Base-by-base conservation (phyloP, 2,329 filamentous ascomycete species). In the Ophiostoma piceae region DNA sequence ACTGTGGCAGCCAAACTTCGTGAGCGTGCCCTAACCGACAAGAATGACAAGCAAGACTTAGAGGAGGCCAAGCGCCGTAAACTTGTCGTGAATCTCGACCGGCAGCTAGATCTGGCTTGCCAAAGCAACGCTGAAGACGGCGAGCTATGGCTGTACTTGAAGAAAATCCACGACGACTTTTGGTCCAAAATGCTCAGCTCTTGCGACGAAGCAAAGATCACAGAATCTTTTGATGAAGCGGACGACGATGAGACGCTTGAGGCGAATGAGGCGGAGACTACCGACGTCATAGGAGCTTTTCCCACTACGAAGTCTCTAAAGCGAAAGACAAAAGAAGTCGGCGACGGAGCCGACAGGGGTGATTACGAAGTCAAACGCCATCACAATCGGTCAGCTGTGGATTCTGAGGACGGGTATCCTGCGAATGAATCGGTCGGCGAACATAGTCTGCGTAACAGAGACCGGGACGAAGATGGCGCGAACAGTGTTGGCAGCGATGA, bases 121-220 rank as follows among this genome's bases (percentile, higher is more conserved):
- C 82, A 87, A 19, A 89, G 90, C 0, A 82, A 81, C 0, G 89
- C 94, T 82, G 83, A 89, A 41, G 87, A 89, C 0, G 83, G 84
- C 1, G 82, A 86, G 0, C 79, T 97, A 39, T 80, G 82, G 26
- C 81, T 80, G 64, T 93, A 91, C 84, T 78, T 95, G 64, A 81
- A 79, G 69, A 84, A 84, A 71, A 78, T 95, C 14, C 92, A 94
- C 76, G 84, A 84, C 67, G 91, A 96, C 69, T 97, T 97, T 75
- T 83, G 91, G 8, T 74, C 82, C 4, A 82, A 86, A 8, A 94
- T 96, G 91, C 84, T 86, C 6, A 12, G 32, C 32, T 37, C 60
- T 9, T 37, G 29, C n/a, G 29, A 64, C 16, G 32, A 62, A n/a
- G 12, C 51, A 14, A 22, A 3, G 51, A 12, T 57, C 9, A 22